Base-by-base conservation (phyloP, 2,329 filamentous ascomycete genomes). In the Colletotrichum gloeosporioides region DNA sequence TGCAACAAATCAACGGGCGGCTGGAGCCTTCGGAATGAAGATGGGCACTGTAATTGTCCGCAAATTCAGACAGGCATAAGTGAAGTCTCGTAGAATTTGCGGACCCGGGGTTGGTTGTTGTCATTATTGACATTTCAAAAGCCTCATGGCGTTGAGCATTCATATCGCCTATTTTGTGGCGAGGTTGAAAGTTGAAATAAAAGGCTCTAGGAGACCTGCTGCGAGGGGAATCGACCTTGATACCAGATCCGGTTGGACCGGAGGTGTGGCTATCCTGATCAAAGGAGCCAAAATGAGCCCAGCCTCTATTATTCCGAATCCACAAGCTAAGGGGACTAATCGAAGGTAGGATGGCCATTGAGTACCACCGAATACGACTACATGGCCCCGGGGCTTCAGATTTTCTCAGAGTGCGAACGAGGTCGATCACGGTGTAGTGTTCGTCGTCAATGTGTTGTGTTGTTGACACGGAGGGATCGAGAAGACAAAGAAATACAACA, bases 161-260 rank as follows among this genome's bases (percentile, higher is more conserved):
- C 8, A 8, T 39, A 18, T 18, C 8, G 36, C 16, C 16, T 1
- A 39, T 5, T 18, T 39, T 39, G 16, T 39, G 16, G 8, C 1
- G 16, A 18, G 16, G 36, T 39, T 9, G 36, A 3, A 5, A 3
- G 0, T 39, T 39, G 16, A 39, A 0, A 18, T 9, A 1, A 9
- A 18, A 18, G 4, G 36, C 7, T 39, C 36, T 39, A 3, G 16
- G 36, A 18, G 36, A 39, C 36, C 16, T 39, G 8, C 8, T 5
- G 8, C 8, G 4, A 18, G 8, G 36, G 16, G 8, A 18, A 18
- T 18, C 16, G 16, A 39, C 8, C 16, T 39, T 9, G 36, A 39
- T 39, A 5, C 36, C 16, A 39, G 16, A 39, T 39, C 36, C 36
- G 36, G 8, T 18, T 18, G 36, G 36, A 39, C 16, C 4, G 36